A percentile compares a stretch with the other conserved stretches of the same genome.
Evolutionary conservation across 495 filamentous ascomycete species (phyloP).

Genomic region (Hypoxylon perforatum): DNA sequence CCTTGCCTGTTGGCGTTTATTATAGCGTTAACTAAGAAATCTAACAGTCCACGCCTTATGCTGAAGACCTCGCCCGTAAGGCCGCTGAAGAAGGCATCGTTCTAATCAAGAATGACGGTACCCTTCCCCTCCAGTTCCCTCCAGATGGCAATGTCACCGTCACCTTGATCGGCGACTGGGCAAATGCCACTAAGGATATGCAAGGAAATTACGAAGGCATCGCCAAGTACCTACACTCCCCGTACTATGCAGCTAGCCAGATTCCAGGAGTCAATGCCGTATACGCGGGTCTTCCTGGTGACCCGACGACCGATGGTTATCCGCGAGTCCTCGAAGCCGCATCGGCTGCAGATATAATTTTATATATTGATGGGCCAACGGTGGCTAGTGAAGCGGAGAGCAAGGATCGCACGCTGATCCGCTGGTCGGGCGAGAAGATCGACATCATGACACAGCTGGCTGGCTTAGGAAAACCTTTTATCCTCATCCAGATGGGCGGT

Average conservation of each 20-base stretch:
- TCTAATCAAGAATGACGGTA: slow-evolving; percentile 70
- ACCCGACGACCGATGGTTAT: slow-evolving; percentile 47
- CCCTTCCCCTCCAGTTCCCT: slow-evolving; percentile 60
- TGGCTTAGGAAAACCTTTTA: slow-evolving; percentile 62
- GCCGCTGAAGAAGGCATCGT: slow-evolving; percentile 70
- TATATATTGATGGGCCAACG: slow-evolving; percentile 70
- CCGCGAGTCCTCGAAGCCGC: slow-evolving; percentile 60
- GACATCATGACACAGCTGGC: slow-evolving; percentile 63
- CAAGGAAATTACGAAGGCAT: slow-evolving; percentile 69
- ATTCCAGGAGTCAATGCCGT: slow-evolving; percentile 60
- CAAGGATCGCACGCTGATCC: slow-evolving; percentile 64
- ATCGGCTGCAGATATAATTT: slow-evolving; percentile 62
- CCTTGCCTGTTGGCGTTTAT: too few species aligned
- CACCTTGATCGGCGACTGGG: slow-evolving; percentile 69
- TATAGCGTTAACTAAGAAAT: too few species aligned
- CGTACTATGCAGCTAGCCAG: slow-evolving; percentile 64
- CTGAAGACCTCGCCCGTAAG: slow-evolving; percentile 66
- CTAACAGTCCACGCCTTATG: slow-evolving; percentile 56
- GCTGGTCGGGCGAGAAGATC: slow-evolving; percentile 68
- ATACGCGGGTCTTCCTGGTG: slow-evolving; percentile 53
- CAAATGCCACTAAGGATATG: slow-evolving; percentile 66
- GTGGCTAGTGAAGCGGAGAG: slow-evolving; percentile 66
- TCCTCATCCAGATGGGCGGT: slow-evolving; percentile 68
- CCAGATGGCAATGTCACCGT: slow-evolving; percentile 52
- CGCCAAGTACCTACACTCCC: slow-evolving; percentile 51